A percentile compares a stretch with the other conserved stretches of the same genome.
Conservation (phyloP, 2,329 filamentous ascomycete species). For the Colletotrichum sp. region DNA sequence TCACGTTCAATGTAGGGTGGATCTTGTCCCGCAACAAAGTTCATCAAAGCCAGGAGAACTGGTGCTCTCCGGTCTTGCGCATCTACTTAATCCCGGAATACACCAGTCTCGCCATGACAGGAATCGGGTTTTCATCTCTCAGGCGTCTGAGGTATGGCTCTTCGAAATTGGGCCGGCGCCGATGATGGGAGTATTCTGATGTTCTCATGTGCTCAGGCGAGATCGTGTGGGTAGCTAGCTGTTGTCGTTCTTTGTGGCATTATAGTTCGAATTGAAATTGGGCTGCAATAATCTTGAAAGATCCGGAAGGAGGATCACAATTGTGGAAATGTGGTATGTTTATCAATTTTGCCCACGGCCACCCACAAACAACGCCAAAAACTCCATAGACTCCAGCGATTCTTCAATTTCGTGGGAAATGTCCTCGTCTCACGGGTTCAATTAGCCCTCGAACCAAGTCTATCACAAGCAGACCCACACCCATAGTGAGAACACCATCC, state of each 20-base stretch:
- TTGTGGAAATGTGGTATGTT: rapidly evolving
- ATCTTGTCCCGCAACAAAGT: rapidly evolving
- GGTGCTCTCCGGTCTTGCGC: neutral
- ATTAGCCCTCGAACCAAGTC: neutral
- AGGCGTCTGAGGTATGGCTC: rapidly evolving
- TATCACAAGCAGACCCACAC: rapidly evolving
- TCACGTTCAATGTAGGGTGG: neutral
- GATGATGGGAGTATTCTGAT: neutral
- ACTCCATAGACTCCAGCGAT: neutral
- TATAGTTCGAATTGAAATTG: neutral
- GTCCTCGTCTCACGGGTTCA: neutral
- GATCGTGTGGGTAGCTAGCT: neutral
- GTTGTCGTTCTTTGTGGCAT: neutral
- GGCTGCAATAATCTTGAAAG: neutral
- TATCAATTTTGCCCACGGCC: no score
- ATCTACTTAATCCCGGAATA: neutral
- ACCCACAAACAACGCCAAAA: neutral
- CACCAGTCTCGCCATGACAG: neutral
- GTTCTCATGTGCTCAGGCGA: neutral
- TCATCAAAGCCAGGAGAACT: neutral
- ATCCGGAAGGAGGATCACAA: rapidly evolving
- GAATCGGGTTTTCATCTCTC: neutral
- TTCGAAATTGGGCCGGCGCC: neutral
- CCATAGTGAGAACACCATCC: neutral
- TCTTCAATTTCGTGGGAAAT: neutral